Evolutionary conservation across 805 yeast species (phyloP), one percentile per base, ranked within the genome.

Genomic region (Barnettozyma sp.): DNA sequence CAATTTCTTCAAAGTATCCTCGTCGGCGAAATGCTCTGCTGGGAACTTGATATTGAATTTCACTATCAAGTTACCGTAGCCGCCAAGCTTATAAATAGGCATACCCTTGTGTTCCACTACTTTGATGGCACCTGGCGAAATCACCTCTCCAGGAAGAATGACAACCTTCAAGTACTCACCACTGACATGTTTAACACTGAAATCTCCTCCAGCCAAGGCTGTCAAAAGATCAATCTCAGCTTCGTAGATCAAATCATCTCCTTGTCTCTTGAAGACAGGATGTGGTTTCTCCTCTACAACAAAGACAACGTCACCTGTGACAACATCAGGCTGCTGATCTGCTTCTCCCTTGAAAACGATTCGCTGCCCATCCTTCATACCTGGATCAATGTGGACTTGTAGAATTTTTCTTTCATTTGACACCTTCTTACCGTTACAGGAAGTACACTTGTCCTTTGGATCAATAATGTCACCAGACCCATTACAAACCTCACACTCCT

Each of bases 231-330:
- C 97, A 54, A 92, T 68, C 67, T 86, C 87, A 48, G 85, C 86
- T 56, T 81, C 84, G 62, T 81, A 80, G 59, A 71, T 71, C 55
- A 92, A 74, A 59, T 92, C 95, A 58, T 85, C 82, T 48, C 87
- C 95, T 60, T 81, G 74, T 76, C 99, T 85, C 50, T 76, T 74
- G 70, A 86, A 92, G 40, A 68, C 59, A 30, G 72, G 76, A 62
- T 92, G 94, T 45, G 86, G 84, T 69, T 82, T 85, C 70, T 90
- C 95, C 45, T 84, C 90, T 46, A 92, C 75, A 26, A 87, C 82
- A 48, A 92, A 87, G 42, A 92, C 72, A 45, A 92, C 97, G 62
- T 92, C 98, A 61, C 99, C 99, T 21, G 98, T 95, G 42, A 87
- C 77, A 40, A 85, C 73, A 60, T 82, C 87, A 43, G 97, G 97